Evolutionary conservation across 2,329 filamentous ascomycete species (phyloP), one percentile per base, ranked within the genome.

Genomic region (Fusarium papillatum): DNA sequence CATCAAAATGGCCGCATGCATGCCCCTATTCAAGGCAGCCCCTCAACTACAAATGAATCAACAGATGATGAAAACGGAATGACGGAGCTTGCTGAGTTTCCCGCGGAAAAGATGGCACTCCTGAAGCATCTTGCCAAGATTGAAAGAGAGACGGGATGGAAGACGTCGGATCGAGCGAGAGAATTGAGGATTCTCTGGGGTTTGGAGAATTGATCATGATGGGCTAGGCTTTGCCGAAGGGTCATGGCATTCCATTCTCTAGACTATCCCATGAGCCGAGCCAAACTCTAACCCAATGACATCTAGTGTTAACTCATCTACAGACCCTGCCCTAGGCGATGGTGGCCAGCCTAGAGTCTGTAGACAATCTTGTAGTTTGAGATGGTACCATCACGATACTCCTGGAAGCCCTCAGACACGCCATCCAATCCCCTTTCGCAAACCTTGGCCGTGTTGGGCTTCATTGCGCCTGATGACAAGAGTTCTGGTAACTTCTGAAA

Each of bases 321-420:
- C 29, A 39, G 4, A 41, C 17, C 39, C 17, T 41, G 5, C 17
- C 10, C 17, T 41, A 41, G 2, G 5, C 19, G 17, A n/a, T n/a
- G 39, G 39, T 19, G 9, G 19, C 22, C 22, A 7, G 17, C 31
- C 24, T 57, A 59, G 9, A 66, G 53, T 36, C 81, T 77, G 77
- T 86, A 86, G 1, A 86, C 84, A 50, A 86, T 79, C 73, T 86
- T 86, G 46, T 80, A 84, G 0, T 74, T 83, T 0, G 84, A 85
- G n/a, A 86, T 82, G 22, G 80, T 83, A 3, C 82, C 81, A 65
- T 85, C 81, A 1, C 83, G 80, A 66, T 86, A 75, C 67, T 84
- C 80, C 48, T 86, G 82, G 59, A 87, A 85, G 0, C 82, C 83
- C 7, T 80, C 68, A 0, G 69, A 26, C 2, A 87, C 79, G n/a